Evolutionary conservation across 805 yeast genomes (phyloP).

Genomic region (Priceomyces castillae): DNA sequence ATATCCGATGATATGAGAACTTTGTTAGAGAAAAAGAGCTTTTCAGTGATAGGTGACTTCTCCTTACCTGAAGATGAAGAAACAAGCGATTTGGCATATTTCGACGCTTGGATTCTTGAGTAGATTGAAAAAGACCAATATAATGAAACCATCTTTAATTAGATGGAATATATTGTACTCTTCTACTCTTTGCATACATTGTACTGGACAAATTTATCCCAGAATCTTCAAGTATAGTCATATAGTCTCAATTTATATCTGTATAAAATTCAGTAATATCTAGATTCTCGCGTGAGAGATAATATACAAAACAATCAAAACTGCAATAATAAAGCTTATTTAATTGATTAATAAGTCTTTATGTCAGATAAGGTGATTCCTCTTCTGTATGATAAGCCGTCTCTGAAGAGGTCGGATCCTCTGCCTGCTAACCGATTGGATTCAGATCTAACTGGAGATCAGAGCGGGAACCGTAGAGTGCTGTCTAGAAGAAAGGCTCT

Average conservation of each 20-base stretch:
- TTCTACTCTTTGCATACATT: not conserved
- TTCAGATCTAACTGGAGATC: not conserved
- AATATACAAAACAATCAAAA: not conserved
- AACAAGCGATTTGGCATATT: constrained; percentile 27
- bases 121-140: constrained; percentile 6
- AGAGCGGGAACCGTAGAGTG: constrained; percentile 23
- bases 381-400: constrained; percentile 26
- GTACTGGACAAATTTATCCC: no score
- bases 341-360: not conserved
- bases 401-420: constrained; percentile 2
- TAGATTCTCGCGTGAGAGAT: not conserved
- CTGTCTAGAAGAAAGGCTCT: constrained; percentile 41
- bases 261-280: no score
- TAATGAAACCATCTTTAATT: no score
- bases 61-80: constrained; percentile 27
- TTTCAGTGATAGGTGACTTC: constrained; percentile 30
- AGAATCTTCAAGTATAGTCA: no score
- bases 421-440: not conserved
- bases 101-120: constrained; percentile 34
- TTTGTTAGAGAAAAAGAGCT: constrained; percentile 16
- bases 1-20: constrained; percentile 6
- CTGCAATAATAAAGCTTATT: not conserved
- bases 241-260: no score
- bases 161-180: no score
- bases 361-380: not conserved